Base-by-base conservation (phyloP, 345 rosid genomes). In the Acer saccharum region DNA sequence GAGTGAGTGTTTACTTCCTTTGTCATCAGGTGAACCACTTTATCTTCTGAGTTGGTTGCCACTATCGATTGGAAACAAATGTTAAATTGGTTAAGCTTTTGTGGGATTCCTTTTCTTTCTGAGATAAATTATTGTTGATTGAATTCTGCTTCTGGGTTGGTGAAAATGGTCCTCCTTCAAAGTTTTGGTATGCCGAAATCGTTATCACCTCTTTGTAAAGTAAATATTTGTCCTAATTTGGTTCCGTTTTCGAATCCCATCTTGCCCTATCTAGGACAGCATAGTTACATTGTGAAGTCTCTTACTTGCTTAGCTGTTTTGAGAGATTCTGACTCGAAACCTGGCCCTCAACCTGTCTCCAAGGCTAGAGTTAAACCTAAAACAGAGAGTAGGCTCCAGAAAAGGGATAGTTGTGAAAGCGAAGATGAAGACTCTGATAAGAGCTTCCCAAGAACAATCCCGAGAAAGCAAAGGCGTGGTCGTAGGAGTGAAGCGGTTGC, bases 401-500 rank as follows among this genome's bases (percentile, higher is more conserved):
- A 84, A 32, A 48, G 77, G n/a, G 61, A 81, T 55, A 66, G 21
- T 44, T 75, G 83, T 14, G 29, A 58, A 41, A 79, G 66, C 67
- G 73, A 76, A 65, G 84, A 66, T 65, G 84, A 83, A 21, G 65
- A 65, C 11, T 17, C 69, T 41, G 81, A 75, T 17, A 65, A 54
- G 68, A 11, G 71, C 44, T 86, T 88, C 65, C 92, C 86, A 12
- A 77, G 83, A 4, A 89, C 81, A 43, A 85, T 72, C 57, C 93
- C 92, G 1, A 84, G 85, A 83, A 90, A 87, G 85, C 65, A 91
- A 35, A 84, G 90, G 83, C 94, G 93, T 3, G 98, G 94, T 12
- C 89, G 94, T 23, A 86, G 86, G 80, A 90, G 93, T 82, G 99
- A 95, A 72, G 91, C 98, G 2, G 94, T 67, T 62, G 94, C 94